phyloP scores from a whole-genome alignment of 768 basidiomycete species.

The Paxillus rubicundulus region DNA sequence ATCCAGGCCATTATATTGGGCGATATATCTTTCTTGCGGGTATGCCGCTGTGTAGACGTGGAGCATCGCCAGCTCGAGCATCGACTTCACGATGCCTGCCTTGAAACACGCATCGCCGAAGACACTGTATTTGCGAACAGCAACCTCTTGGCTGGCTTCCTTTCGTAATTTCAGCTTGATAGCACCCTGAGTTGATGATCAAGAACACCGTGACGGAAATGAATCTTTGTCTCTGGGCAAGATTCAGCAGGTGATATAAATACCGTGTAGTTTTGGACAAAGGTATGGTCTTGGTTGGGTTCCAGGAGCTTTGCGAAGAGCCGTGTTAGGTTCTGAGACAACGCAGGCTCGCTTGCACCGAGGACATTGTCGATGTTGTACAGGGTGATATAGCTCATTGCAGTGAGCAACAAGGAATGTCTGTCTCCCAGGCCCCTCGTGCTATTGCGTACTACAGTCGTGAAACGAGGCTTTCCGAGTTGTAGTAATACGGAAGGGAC shows the following conservation, averaged over 20 bases:
- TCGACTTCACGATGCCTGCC: slow-evolving; percentile 27
- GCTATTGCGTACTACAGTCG: too few relatives aligned
- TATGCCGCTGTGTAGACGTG: slow-evolving; percentile 10
- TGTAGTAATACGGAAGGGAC: too few relatives aligned
- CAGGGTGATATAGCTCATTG: slow-evolving; percentile 13
- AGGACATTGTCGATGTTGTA: slow-evolving; percentile 18
- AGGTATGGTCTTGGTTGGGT: slow-evolving; percentile 20
- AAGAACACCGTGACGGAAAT: too few relatives aligned
- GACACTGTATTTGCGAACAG: not conserved
- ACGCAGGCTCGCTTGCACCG: slow-evolving; percentile 7
- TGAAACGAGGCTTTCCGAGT: too few relatives aligned
- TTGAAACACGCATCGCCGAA: slow-evolving; percentile 24
- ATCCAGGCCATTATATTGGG: slow-evolving; percentile 24
- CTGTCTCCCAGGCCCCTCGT: not conserved
- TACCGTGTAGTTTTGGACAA: slow-evolving; percentile 19
- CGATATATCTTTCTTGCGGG: slow-evolving; percentile 11
- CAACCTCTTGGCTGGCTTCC: not conserved
- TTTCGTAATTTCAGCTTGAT: slow-evolving; percentile 11
- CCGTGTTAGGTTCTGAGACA: slow-evolving; percentile 14
- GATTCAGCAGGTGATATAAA: not conserved
- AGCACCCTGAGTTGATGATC: slow-evolving; percentile 3
- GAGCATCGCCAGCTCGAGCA: slow-evolving; percentile 21
- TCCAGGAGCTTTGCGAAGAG: slow-evolving; percentile 25
- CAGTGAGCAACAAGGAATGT: not conserved
- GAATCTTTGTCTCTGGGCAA: not conserved